phyloP scores from a whole-genome alignment of 441 rosid genomes.

The Isatis lusitanica region DNA sequence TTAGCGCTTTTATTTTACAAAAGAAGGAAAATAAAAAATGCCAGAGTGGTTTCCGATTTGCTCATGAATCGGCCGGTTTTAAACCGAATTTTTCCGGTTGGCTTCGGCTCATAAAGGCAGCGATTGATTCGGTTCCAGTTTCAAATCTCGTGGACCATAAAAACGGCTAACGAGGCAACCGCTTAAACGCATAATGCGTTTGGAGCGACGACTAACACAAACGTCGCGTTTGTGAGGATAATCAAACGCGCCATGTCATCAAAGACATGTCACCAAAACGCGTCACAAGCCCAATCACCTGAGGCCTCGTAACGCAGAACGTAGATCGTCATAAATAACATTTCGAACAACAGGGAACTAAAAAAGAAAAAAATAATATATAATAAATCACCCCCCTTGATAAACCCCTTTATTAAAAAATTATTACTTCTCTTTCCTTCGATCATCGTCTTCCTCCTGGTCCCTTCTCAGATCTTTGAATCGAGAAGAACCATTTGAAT shows the following conservation, averaged over 20 bases:
- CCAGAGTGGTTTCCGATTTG: neutral
- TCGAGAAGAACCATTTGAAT: conserved; percentile 10
- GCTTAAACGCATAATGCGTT: neutral
- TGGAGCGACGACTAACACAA: neutral
- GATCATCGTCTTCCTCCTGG: conserved; percentile 35
- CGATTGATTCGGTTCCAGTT: neutral
- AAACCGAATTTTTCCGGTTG: neutral
- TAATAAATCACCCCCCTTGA: conserved; percentile 21
- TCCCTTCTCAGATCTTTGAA: conserved; percentile 38
- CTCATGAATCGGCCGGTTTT: conserved; percentile 1
- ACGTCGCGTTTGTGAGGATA: neutral
- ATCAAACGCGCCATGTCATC: conserved; percentile 23
- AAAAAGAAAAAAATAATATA: neutral
- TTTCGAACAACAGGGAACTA: neutral
- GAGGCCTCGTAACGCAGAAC: conserved; percentile 16
- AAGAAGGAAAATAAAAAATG: too few species aligned
- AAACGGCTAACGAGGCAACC: neutral
- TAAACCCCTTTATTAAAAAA: conserved; percentile 36
- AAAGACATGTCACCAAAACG: conserved; percentile 26
- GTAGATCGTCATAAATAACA: conserved; percentile 29
- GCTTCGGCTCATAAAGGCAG: neutral
- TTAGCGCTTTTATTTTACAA: too few species aligned
- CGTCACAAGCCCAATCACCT: conserved; percentile 35
- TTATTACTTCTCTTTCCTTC: conserved; percentile 8
- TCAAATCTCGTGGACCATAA: neutral